Evolutionary conservation across 352 stramenopile species (phyloP).

Genomic region (Globisporangium parvum): DNA sequence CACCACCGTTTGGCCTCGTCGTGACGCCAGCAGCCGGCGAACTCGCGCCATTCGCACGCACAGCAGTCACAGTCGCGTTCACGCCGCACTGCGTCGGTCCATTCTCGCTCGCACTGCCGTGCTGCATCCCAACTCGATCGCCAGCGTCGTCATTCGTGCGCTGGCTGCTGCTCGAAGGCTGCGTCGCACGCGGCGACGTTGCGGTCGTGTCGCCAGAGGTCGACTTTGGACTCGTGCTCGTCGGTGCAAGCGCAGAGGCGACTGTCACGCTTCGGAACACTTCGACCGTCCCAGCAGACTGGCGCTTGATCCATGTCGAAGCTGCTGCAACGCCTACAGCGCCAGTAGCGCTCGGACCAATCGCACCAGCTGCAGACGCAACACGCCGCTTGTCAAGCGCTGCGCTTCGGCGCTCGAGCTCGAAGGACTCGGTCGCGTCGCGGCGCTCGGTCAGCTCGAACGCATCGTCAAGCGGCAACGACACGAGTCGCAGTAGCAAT

Average conservation of each 20-base stretch:
- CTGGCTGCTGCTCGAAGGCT: constrained; percentile 49
- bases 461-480: constrained; percentile 25
- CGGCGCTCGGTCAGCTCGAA: constrained; percentile 23
- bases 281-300: constrained; percentile 22
- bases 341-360: not conserved
- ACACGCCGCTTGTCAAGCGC: not conserved
- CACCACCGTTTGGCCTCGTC: constrained; percentile 20
- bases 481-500: constrained; percentile 30
- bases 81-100: constrained; percentile 29
- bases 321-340: not conserved
- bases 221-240: constrained; percentile 71
- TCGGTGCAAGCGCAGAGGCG: constrained; percentile 38
- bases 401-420: constrained; percentile 31
- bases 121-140: constrained; percentile 17
- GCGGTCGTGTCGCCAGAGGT: constrained; percentile 44
- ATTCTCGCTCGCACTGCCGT: constrained; percentile 47
- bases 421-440: constrained; percentile 50
- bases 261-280: constrained; percentile 27
- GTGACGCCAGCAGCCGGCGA: constrained; percentile 18
- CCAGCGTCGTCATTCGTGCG: constrained; percentile 21
- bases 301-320: constrained; percentile 45
- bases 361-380: not conserved
- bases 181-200: constrained; percentile 31
- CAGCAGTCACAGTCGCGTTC: constrained; percentile 26
- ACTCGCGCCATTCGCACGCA: constrained; percentile 15